phyloP scores from a whole-genome alignment of 768 basidiomycete genomes.

The Rhodotorula taiwanensis region DNA sequence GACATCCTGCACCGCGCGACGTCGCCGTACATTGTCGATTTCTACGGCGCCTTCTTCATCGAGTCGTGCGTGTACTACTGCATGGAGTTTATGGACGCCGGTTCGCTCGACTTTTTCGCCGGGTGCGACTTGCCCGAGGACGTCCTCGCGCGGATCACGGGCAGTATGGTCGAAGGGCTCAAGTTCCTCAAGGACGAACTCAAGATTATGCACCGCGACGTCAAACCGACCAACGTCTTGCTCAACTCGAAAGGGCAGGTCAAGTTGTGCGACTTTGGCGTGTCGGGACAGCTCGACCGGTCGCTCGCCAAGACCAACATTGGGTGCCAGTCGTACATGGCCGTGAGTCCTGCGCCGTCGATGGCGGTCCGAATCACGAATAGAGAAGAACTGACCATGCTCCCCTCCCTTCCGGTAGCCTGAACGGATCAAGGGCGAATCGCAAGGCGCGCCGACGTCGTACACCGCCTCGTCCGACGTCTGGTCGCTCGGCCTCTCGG shows the following conservation, averaged over 20 bases:
- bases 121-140: conserved; percentile 61
- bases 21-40: conserved; percentile 88
- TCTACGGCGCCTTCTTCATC: conserved; percentile 98
- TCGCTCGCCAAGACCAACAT: conserved; percentile 96
- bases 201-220: conserved; percentile 71
- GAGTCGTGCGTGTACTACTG: conserved; percentile 99
- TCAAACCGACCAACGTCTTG: conserved; percentile 89
- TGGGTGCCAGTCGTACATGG: conserved; percentile 98
- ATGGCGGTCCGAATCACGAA: background rate
- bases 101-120: conserved; percentile 79
- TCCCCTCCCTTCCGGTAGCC: conserved; percentile 52
- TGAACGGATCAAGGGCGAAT: conserved; percentile 92
- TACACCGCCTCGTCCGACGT: conserved; percentile 97
- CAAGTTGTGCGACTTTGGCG: conserved; percentile 98
- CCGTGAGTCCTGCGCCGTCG: conserved; percentile 53
- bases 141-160: conserved; percentile 73
- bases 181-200: conserved; percentile 92
- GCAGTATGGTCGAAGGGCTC: conserved; percentile 76
- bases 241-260: conserved; percentile 79
- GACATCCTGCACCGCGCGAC: conserved; percentile 93
- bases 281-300: conserved; percentile 94
- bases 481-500: conserved; percentile 89
- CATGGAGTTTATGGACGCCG: conserved; percentile 99
- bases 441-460: conserved; percentile 71
- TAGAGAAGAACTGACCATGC: background rate